Percentiles rank a stretch among this genome's conserved stretches.
phyloP scores from a whole-genome alignment of 495 filamentous ascomycete genomes.

The Baudoinia panamericana region DNA sequence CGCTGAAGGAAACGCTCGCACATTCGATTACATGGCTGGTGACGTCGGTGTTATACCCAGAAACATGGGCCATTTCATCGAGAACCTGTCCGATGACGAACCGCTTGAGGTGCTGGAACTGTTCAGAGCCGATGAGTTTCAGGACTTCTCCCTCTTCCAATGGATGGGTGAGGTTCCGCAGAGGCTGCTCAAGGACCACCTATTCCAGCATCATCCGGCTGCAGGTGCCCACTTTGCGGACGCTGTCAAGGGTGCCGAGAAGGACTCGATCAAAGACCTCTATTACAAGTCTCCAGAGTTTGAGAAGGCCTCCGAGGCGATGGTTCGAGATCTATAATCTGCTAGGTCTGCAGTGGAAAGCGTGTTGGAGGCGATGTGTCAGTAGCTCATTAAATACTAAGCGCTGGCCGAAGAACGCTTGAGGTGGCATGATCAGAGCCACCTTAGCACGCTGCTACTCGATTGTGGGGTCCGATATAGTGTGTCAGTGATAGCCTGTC shows the following conservation, averaged over 20 bases:
- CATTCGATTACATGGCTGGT: slow-evolving; percentile 64
- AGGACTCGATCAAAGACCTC: slow-evolving; percentile 24
- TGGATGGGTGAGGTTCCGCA: slow-evolving; percentile 56
- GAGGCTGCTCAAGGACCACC: slow-evolving; percentile 45
- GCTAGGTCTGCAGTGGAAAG: too few species aligned
- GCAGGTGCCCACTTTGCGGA: slow-evolving; percentile 43
- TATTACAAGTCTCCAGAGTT: slow-evolving; percentile 46
- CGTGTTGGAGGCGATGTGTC: too few species aligned
- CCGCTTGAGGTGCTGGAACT: slow-evolving; percentile 55
- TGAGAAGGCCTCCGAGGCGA: too few species aligned
- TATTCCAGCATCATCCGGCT: slow-evolving; percentile 43
- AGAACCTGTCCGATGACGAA: slow-evolving; percentile 59
- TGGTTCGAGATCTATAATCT: too few species aligned
- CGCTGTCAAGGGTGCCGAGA: slow-evolving; percentile 39
- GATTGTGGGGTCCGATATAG: too few species aligned
- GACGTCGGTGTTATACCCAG: slow-evolving; percentile 60
- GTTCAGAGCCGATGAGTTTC: slow-evolving; percentile 48
- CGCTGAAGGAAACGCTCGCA: slow-evolving; percentile 44
- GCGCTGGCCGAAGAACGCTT: too few species aligned
- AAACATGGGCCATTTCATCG: slow-evolving; percentile 50
- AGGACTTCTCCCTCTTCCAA: slow-evolving; percentile 53
- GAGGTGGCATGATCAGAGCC: too few species aligned
- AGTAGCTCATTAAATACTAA: too few species aligned
- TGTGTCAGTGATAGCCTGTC: too few species aligned
- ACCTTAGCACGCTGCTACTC: too few species aligned